Conservation (phyloP, 1,284 basidiomycete genomes). For the Rugosomyces carneus region DNA sequence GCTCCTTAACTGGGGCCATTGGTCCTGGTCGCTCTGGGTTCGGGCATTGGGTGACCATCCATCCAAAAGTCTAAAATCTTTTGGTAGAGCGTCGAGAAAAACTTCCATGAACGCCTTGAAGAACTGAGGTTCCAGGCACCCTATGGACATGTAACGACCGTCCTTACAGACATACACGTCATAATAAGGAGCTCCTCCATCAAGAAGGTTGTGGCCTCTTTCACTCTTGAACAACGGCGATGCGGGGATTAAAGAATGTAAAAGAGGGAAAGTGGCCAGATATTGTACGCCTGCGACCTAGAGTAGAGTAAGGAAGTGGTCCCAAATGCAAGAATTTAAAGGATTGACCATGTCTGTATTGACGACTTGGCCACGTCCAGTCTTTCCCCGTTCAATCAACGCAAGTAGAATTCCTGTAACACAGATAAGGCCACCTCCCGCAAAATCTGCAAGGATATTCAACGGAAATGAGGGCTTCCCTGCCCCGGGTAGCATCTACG, state of each 20-base stretch:
- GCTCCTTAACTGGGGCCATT: slow-evolving; percentile 55
- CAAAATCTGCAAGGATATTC: slow-evolving; percentile 79
- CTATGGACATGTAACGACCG: slow-evolving; percentile 72
- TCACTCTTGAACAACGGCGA: slow-evolving; percentile 37
- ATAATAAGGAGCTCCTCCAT: slow-evolving; percentile 80
- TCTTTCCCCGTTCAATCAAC: slow-evolving; percentile 58
- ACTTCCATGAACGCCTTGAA: slow-evolving; percentile 53
- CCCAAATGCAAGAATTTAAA: background rate
- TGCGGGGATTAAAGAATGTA: slow-evolving; percentile 36
- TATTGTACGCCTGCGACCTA: slow-evolving; percentile 79
- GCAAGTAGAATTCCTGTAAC: slow-evolving; percentile 73
- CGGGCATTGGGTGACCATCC: slow-evolving; percentile 50
- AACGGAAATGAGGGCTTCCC: slow-evolving; percentile 69
- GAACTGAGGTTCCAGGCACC: slow-evolving; percentile 69
- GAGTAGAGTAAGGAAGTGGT: background rate
- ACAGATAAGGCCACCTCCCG: slow-evolving; percentile 74
- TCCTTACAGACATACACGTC: slow-evolving; percentile 69
- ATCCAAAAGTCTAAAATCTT: slow-evolving; percentile 30
- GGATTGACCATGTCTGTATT: slow-evolving; percentile 67
- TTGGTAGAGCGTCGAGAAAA: slow-evolving; percentile 48
- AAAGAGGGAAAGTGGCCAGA: slow-evolving; percentile 64
- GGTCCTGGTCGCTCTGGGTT: slow-evolving; percentile 42
- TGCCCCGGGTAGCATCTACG: slow-evolving; percentile 62
- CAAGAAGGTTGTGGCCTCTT: slow-evolving; percentile 60
- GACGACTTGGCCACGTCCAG: slow-evolving; percentile 70